A percentile compares a stretch with the other conserved stretches of the same genome.
phyloP scores from a whole-genome alignment of 2,329 filamentous ascomycete genomes.

The Diaporthe sp. region DNA sequence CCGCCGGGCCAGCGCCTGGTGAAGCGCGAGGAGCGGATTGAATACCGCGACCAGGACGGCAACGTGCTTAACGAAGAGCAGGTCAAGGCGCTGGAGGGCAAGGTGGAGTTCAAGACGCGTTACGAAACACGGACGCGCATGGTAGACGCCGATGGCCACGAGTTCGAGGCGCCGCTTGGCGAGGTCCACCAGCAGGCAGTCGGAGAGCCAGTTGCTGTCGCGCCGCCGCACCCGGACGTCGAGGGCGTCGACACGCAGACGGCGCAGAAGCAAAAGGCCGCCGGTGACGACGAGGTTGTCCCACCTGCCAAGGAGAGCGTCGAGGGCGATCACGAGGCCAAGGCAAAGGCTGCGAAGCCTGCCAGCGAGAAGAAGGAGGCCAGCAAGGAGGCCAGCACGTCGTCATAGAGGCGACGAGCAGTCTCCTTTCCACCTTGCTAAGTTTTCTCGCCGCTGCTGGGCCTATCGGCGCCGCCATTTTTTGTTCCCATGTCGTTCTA shows the following conservation, averaged over 20 bases:
- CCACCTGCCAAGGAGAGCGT: conserved; percentile 64
- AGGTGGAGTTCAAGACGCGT: conserved; percentile 94
- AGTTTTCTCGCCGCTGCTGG: not conserved
- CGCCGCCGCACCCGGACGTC: conserved; percentile 73
- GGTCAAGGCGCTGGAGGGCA: conserved; percentile 87
- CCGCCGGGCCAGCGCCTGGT: conserved; percentile 64
- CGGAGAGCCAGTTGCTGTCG: conserved; percentile 52
- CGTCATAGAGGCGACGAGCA: conserved; percentile 42
- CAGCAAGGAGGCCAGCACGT: conserved; percentile 45
- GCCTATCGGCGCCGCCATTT: not conserved
- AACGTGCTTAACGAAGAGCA: conserved; percentile 88
- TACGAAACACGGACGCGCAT: conserved; percentile 95
- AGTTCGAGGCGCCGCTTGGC: conserved; percentile 68
- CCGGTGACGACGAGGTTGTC: conserved; percentile 55
- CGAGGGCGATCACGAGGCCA: conserved; percentile 71
- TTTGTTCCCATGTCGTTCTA: not conserved
- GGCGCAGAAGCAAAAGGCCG: conserved; percentile 54
- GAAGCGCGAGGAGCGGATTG: conserved; percentile 82
- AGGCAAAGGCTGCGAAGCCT: conserved; percentile 70
- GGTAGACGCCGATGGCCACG: conserved; percentile 84
- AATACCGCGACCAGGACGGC: conserved; percentile 95
- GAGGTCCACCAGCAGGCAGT: conserved; percentile 41
- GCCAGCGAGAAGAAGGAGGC: conserved; percentile 75
- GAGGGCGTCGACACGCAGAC: conserved; percentile 74
- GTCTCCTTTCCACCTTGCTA: conserved; percentile 33